Evolutionary conservation across 176 grass and related monocot species (phyloP).

Genomic region (Paspalum notatum): DNA sequence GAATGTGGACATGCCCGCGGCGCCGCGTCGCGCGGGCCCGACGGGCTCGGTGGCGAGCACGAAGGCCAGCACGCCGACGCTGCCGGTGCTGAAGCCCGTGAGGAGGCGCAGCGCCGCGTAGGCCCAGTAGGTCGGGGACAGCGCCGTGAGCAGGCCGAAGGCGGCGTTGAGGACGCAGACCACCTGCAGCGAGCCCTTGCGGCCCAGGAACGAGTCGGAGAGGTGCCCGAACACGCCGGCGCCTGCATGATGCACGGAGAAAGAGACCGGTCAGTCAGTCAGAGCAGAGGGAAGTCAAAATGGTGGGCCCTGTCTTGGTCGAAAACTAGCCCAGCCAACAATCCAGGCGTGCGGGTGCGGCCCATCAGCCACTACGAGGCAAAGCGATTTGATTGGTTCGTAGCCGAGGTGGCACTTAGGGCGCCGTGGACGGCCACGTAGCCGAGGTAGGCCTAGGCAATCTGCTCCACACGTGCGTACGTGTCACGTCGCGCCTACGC

Average conservation of each 20-base stretch:
- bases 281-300: not conserved
- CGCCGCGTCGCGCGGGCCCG: slow-evolving; percentile 55
- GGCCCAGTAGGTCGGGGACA: slow-evolving; percentile 58
- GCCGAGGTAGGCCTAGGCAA: not conserved
- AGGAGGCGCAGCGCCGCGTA: slow-evolving; percentile 71
- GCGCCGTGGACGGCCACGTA: not conserved
- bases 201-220: slow-evolving; percentile 79
- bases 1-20: slow-evolving; percentile 74
- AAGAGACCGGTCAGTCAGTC: too few relatives aligned
- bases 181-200: slow-evolving; percentile 56
- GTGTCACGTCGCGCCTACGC: not conserved
- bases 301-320: not conserved
- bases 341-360: not conserved
- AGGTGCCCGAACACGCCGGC: slow-evolving; percentile 86
- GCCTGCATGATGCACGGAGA: slow-evolving; percentile 30
- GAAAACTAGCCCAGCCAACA: not conserved
- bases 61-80: slow-evolving; percentile 75
- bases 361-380: too few relatives aligned
- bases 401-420: not conserved
- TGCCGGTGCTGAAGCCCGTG: slow-evolving; percentile 87
- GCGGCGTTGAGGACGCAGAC: slow-evolving; percentile 69
- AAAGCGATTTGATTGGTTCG: not conserved
- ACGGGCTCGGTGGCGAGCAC: slow-evolving; percentile 90
- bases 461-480: not conserved
- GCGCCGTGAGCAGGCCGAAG: slow-evolving; percentile 79